Base-by-base conservation (phyloP, 257 asterid genomes). In the Mitragyna speciosa region DNA sequence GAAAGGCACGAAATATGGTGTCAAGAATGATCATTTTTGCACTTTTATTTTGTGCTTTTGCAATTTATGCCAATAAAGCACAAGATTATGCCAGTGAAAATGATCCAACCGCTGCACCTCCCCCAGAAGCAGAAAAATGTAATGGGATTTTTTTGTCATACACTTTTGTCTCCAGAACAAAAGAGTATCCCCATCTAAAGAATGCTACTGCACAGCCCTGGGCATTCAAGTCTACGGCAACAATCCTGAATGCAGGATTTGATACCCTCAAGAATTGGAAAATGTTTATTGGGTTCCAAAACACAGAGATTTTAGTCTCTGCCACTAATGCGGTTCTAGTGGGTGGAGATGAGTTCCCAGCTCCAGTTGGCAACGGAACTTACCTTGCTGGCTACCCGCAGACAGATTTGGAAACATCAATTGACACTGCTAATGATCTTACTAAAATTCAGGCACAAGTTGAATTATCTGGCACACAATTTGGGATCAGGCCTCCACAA, bases 181-280 rank as follows among this genome's bases (percentile, higher is more conserved):
- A 87, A 81, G 85, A 87, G 39, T 92, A 90, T 65, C 98, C 98
- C 0, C 56, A 80, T 0, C 88, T 92, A 43, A 94, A 88, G 82
- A 94, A 92, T 75, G 90, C 87, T 15, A 70, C 97, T 0, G 97
- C 93, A 8, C 97, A 94, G 83, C 90, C 96, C 3, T 94, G 97
- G 98, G 78, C 97, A 0, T 94, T 94, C 49, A 78, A 86, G 82
- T 81, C 97, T 19, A 86, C 41, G 66, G 87, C 86, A 3, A 39
- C 89, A 5, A 81, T 94, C 30, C 58, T 88, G 52, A 94, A 94
- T 81, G 84, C 93, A 1, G 98, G 97, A 2, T 33, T 82, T 1
- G 24, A 47, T 31, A 97, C 89, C 89, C 85, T 92, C 61, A 92
- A 89, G 67, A 73, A 90, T 1, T 94, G 97, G 98, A 88, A 87